Percentiles rank a stretch among this genome's conserved stretches.
These are phyloP conservation scores for Marchantia polymorpha DNA, from an alignment of 225 moss, liverwort and hornwort species.

Conservation along the genomic window DNA sequence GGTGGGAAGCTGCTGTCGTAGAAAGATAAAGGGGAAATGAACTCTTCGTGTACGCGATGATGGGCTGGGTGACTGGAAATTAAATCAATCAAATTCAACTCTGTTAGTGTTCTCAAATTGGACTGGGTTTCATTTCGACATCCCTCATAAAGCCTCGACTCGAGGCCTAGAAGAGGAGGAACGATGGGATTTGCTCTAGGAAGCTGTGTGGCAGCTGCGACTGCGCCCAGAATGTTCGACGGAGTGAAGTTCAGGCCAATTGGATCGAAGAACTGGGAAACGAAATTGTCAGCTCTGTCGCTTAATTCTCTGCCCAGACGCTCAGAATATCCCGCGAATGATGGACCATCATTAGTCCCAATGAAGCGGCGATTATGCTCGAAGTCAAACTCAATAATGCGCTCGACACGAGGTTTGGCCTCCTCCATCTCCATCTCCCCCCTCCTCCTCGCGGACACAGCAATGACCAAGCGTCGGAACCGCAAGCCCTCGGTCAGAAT, in stretches of 20 bases:
- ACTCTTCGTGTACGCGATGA: background rate
- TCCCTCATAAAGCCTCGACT: background rate
- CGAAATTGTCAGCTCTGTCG: no score
- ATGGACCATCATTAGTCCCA: background rate
- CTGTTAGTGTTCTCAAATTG: background rate
- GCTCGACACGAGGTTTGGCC: background rate
- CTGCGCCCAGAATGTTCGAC: background rate
- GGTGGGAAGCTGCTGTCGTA: conserved; percentile 5
- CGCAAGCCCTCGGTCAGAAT: conserved; percentile 9
- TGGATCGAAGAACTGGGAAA: background rate
- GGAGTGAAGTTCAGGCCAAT: background rate
- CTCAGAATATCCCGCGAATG: background rate
- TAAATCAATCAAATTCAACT: background rate
- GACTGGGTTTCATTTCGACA: no score
- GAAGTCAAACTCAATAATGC: background rate
- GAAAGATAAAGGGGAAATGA: background rate
- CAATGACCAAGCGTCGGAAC: background rate
- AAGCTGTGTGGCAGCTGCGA: background rate
- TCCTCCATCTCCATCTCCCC: no score
- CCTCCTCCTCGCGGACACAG: background rate
- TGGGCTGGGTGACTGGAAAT: background rate
- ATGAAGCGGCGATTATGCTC: background rate
- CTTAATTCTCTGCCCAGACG: background rate
- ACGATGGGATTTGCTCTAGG: conserved; percentile 3
- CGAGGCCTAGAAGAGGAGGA: background rate